Base-by-base conservation (phyloP, 176 grass and related monocot genomes). In the Zoysia japonica region DNA sequence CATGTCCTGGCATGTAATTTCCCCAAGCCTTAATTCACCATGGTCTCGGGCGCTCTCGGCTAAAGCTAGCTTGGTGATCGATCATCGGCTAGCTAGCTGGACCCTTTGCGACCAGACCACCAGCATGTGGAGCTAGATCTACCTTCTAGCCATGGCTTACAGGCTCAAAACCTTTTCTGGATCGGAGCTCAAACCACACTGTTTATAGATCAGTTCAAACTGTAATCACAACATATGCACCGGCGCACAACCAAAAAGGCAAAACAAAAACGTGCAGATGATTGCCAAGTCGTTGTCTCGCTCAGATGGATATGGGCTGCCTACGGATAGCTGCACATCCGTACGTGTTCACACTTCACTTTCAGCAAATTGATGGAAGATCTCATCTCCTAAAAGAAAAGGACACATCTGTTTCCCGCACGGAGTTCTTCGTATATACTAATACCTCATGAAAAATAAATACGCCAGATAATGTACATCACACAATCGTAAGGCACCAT, bases 301-400 rank as follows among this genome's bases (percentile, higher is more conserved):
- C 65, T 75, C 48, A 36, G n/a, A 9, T 87, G 68, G 41, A 60
- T 43, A 72, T 37, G 54, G 45, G 67, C 48, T 56, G 48, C 7
- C 6, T 61, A 47, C 68, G 54, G 40, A 12, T 46, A 56, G 6
- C 77, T 68, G 57, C 16, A 69, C 53, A 46, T 43, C 6, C 63
- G 50, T 17, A 73, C 11, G 6, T 51, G 53, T 78, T 78, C 80
- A 87, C 73, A 87, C 73, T 87, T 83, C 79, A 65, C 17, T 82
- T 66, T 83, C 85, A 47, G 37, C 11, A 77, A 35, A 77, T 28
- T 66, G 37, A 76, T 69, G 14, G 52, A 69, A 81, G 11, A 63
- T 19, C 36, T 64, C 28, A 28, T 28, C 28, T 28, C 17, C 50
- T 50, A 35, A 2, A 75, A 54, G 55, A 77, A 65, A 20, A 47